Percentiles rank a stretch among this genome's conserved stretches.
Conservation (phyloP, 306 rosid species). For the Quercus alba region DNA sequence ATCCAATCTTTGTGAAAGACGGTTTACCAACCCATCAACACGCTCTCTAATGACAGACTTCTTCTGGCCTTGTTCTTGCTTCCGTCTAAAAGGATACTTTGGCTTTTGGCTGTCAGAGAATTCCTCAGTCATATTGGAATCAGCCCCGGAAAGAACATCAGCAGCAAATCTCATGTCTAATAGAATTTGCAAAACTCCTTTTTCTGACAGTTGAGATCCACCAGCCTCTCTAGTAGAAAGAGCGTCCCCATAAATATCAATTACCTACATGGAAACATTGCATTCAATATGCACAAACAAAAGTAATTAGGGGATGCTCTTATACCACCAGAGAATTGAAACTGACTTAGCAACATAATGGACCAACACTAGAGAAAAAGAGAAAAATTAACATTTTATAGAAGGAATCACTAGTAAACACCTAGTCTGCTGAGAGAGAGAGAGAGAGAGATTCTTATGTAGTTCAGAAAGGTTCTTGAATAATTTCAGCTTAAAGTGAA, state of each 20-base stretch:
- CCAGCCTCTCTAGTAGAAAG: conserved; percentile 59
- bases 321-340: background rate
- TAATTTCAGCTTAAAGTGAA: background rate
- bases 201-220: conserved; percentile 73
- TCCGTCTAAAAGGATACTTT: conserved; percentile 55
- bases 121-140: conserved; percentile 55
- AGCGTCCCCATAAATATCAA: conserved; percentile 65
- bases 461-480: background rate
- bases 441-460: background rate
- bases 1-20: conserved; percentile 82
- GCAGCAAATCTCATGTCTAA: conserved; percentile 86
- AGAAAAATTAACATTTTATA: background rate
- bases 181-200: conserved; percentile 85
- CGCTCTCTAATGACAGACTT: conserved; percentile 68
- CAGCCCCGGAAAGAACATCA: conserved; percentile 88
- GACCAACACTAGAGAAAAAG: background rate
- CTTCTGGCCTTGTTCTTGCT: conserved; percentile 58
- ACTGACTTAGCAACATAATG: background rate
- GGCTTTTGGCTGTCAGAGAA: conserved; percentile 35
- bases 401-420: background rate
- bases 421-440: background rate
- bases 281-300: conserved; percentile 12
- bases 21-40: conserved; percentile 51
- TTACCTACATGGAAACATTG: conserved; percentile 48
- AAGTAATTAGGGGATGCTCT: background rate